Percentiles rank a stretch among this genome's conserved stretches.
Evolutionary conservation across 116 monocot species (phyloP).

Genomic region (Dioscorea cayenensis): DNA sequence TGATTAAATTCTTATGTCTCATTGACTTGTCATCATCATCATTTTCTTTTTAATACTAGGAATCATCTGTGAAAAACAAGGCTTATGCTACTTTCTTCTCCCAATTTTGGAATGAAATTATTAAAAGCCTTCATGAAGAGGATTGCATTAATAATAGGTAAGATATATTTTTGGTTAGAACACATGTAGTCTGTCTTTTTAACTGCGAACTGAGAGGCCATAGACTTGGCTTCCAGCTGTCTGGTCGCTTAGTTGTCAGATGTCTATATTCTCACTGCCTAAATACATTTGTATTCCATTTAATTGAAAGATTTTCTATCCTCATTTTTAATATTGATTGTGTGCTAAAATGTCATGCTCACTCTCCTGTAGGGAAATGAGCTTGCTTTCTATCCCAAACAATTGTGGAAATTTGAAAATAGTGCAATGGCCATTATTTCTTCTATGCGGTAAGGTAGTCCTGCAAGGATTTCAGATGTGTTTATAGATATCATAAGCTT

Average conservation of each 20-base stretch:
- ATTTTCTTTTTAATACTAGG: slow-evolving; percentile 15
- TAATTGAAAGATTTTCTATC: no score
- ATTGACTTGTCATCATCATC: neutral
- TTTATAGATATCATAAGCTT: neutral
- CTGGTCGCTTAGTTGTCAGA: neutral
- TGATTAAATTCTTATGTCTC: neutral
- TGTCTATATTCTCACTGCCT: neutral
- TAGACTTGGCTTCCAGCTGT: neutral
- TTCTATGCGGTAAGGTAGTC: slow-evolving; percentile 84
- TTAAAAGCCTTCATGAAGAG: slow-evolving; percentile 93
- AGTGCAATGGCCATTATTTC: slow-evolving; percentile 98
- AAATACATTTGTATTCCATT: no score
- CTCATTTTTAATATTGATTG: neutral
- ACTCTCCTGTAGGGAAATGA: slow-evolving; percentile 68
- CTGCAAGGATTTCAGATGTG: neutral
- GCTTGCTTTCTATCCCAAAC: slow-evolving; percentile 82
- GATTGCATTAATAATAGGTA: slow-evolving; percentile 91
- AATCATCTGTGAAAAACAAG: slow-evolving; percentile 35
- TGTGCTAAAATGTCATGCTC: neutral
- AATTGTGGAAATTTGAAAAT: slow-evolving; percentile 72
- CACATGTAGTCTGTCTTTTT: neutral
- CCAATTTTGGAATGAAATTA: slow-evolving; percentile 98
- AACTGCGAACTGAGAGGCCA: neutral
- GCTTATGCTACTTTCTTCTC: slow-evolving; percentile 67
- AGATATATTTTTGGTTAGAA: neutral